A percentile compares a stretch with the other conserved stretches of the same genome.
phyloP scores from a whole-genome alignment of 805 yeast genomes.

The Kodamaea fukazawae region DNA sequence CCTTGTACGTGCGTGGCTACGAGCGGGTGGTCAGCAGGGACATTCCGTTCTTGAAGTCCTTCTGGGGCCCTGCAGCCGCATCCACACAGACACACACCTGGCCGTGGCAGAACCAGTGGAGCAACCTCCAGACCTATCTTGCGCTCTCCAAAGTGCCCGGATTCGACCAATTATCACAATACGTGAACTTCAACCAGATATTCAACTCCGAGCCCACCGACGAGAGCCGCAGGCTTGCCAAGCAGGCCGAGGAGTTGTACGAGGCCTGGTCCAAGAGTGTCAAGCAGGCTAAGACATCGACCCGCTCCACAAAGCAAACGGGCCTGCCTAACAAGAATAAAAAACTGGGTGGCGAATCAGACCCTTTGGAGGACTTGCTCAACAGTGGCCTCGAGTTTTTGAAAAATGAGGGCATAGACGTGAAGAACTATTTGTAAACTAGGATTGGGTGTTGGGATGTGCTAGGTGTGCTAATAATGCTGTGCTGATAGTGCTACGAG shows the following conservation, averaged over 20 bases:
- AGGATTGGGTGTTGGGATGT: no score
- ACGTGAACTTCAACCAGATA: neutral
- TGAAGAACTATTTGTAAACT: constrained; percentile 1
- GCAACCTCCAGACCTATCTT: no score
- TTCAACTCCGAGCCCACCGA: no score
- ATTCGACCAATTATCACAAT: neutral
- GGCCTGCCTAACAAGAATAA: neutral
- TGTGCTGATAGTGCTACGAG: no score
- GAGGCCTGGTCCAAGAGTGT: no score
- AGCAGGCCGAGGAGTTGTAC: no score
- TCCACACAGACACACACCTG: no score
- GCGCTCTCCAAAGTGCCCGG: neutral
- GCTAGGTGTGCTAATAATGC: no score
- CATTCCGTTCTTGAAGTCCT: constrained; percentile 10
- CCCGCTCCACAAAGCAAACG: neutral
- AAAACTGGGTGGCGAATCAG: constrained; percentile 3
- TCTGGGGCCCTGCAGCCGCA: neutral
- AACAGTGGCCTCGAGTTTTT: constrained; percentile 6
- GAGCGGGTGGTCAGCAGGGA: constrained; percentile 18
- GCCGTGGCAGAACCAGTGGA: no score
- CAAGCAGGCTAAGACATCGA: no score
- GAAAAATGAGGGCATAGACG: constrained; percentile 5
- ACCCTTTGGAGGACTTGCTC: constrained; percentile 2
- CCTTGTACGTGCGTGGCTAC: constrained; percentile 24
- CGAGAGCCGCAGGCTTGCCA: no score